Evolutionary conservation across 1,284 basidiomycete species (phyloP).

Genomic region (Sanguinoderma infundibulare): DNA sequence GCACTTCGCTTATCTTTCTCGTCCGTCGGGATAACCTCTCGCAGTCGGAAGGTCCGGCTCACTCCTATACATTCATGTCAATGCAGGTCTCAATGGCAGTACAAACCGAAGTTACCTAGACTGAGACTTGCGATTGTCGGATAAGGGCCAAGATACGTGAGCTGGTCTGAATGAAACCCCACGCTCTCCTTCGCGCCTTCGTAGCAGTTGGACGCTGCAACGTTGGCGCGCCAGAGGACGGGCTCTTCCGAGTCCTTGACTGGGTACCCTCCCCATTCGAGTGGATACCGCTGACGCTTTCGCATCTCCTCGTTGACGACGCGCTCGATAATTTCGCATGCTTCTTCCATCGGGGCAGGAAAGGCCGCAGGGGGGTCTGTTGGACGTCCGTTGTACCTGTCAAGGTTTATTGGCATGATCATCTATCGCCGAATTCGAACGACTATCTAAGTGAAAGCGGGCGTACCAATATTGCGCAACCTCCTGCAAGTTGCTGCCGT

Average conservation of each 20-base stretch:
- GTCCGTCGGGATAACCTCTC: constrained; percentile 70
- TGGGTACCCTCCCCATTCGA: constrained; percentile 73
- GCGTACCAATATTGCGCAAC: constrained; percentile 69
- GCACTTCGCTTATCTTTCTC: constrained; percentile 59
- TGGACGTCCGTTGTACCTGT: constrained; percentile 80
- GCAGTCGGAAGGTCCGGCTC: constrained; percentile 73
- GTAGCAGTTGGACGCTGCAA: constrained; percentile 92
- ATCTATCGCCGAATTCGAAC: neutral
- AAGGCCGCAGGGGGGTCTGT: constrained; percentile 65
- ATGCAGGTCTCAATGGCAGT: neutral
- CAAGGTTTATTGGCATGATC: neutral
- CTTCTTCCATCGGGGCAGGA: constrained; percentile 76
- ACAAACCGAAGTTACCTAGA: constrained; percentile 59
- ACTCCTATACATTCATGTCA: constrained; percentile 9
- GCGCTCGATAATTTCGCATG: constrained; percentile 76
- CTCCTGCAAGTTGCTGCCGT: constrained; percentile 55
- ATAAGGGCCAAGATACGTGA: constrained; percentile 86
- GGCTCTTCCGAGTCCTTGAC: constrained; percentile 36
- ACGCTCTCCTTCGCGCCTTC: constrained; percentile 85
- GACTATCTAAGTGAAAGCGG: no score
- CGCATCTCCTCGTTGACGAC: constrained; percentile 78
- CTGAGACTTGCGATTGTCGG: constrained; percentile 93
- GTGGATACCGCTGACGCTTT: constrained; percentile 62
- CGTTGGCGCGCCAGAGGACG: constrained; percentile 81
- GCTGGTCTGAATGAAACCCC: constrained; percentile 83